These are phyloP conservation scores for Lactarius deliciosus DNA, from an alignment of 768 basidiomycete genomes.

Conservation along the genomic window DNA sequence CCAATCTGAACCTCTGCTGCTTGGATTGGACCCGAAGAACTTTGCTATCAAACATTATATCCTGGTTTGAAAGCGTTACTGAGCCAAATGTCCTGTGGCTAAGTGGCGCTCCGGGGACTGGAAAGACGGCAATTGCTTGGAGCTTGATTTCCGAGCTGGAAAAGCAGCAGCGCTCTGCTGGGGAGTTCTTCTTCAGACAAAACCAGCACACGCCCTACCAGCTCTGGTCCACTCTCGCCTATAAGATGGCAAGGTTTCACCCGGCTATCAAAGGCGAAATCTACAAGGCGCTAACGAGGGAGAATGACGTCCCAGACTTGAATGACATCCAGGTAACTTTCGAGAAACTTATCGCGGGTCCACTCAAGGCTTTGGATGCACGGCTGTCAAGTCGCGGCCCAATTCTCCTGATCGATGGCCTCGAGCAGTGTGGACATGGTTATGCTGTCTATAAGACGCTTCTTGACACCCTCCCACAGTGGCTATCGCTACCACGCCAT, in stretches of 20 bases:
- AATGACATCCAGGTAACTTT: slow-evolving; percentile 1
- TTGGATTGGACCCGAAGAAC: slow-evolving; percentile 7
- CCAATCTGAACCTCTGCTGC: slow-evolving; percentile 3
- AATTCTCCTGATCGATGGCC: slow-evolving; percentile 22
- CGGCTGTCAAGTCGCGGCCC: background rate
- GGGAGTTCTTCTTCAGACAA: slow-evolving; percentile 14
- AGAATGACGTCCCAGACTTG: background rate
- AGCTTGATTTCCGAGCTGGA: slow-evolving; percentile 21
- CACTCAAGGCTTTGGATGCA: slow-evolving; percentile 5
- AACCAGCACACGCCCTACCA: background rate
- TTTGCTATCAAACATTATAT: slow-evolving; percentile 2
- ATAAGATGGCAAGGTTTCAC: slow-evolving; percentile 23
- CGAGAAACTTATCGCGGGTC: slow-evolving; percentile 10
- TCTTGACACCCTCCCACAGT: slow-evolving; percentile 12
- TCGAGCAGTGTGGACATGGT: slow-evolving; percentile 15
- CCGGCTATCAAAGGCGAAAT: slow-evolving; percentile 19
- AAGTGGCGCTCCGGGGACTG: slow-evolving; percentile 24
- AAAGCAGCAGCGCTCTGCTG: slow-evolving; percentile 18
- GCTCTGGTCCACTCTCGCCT: slow-evolving; percentile 20
- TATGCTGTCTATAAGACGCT: background rate
- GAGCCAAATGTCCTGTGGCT: slow-evolving; percentile 25
- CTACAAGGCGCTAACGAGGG: background rate
- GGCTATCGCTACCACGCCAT: slow-evolving; percentile 17
- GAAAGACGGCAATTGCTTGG: slow-evolving; percentile 23
- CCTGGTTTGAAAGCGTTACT: slow-evolving; percentile 15